These are phyloP conservation scores for Globisporangium irregulare DNA, from an alignment of 352 stramenopile genomes.

Conservation along the genomic window DNA sequence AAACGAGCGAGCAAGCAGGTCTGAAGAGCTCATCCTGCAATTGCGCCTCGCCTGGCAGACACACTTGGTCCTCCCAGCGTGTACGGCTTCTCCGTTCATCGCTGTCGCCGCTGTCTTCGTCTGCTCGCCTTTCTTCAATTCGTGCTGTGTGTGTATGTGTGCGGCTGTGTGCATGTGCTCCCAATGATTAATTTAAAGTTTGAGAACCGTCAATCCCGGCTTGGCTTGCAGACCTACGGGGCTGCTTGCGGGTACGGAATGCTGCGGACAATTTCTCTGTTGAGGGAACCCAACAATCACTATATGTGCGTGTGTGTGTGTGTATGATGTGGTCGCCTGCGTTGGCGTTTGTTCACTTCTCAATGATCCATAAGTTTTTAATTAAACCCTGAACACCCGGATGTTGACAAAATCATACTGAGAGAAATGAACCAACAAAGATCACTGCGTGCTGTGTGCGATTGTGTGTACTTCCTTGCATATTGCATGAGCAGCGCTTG, in stretches of 20 bases:
- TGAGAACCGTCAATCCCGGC: constrained; percentile 75
- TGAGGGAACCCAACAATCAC: constrained; percentile 41
- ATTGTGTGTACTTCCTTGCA: neutral
- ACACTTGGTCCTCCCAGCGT: neutral
- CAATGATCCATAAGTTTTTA: constrained; percentile 15
- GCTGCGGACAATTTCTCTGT: constrained; percentile 69
- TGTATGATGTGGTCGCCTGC: neutral
- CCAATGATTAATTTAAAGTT: constrained; percentile 85
- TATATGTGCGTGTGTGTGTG: neutral
- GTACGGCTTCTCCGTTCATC: neutral
- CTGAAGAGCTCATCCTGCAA: constrained; percentile 6
- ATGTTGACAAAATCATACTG: constrained; percentile 14
- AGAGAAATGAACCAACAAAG: neutral
- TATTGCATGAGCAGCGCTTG: neutral
- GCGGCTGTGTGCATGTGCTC: constrained; percentile 18
- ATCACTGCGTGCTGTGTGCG: neutral
- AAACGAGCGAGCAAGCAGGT: neutral
- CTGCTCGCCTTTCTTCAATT: neutral
- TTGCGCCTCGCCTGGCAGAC: neutral
- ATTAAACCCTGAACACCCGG: constrained; percentile 16
- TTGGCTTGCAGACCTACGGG: constrained; percentile 10
- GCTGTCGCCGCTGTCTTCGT: neutral
- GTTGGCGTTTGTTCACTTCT: constrained; percentile 4
- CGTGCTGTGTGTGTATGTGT: neutral
- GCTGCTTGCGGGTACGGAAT: constrained; percentile 22